Evolutionary conservation across 2,329 filamentous ascomycete genomes (phyloP).

Genomic region (Teratosphaeriaceae sp.): DNA sequence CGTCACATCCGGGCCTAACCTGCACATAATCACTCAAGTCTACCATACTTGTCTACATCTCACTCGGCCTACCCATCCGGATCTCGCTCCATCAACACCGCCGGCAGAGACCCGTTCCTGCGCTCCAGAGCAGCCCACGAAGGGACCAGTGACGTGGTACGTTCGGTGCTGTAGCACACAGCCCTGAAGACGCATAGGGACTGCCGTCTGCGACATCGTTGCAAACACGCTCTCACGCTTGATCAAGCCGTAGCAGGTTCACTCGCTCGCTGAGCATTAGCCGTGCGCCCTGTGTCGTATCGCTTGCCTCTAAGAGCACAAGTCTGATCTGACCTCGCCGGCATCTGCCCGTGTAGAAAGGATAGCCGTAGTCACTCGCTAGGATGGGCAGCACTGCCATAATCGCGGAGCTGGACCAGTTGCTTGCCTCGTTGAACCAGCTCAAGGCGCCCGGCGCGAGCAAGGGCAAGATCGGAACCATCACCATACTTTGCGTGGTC

Average conservation of each 20-base stretch:
- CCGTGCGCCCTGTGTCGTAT: constrained; percentile 1
- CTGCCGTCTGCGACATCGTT: background rate
- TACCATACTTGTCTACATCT: too few species aligned
- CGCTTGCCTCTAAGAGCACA: background rate
- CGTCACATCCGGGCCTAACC: too few species aligned
- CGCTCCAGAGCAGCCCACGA: background rate
- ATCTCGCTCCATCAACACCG: background rate
- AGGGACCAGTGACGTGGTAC: background rate
- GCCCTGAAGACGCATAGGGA: too few species aligned
- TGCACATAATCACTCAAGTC: too few species aligned
- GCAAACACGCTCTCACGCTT: background rate
- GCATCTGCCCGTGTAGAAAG: constrained; percentile 10
- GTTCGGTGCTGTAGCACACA: constrained; percentile 1
- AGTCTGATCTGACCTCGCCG: background rate
- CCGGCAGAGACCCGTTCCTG: background rate
- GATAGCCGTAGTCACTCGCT: constrained; percentile 10
- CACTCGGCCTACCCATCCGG: background rate
- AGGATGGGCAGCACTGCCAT: constrained; percentile 45
- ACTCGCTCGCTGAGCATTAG: constrained; percentile 1
- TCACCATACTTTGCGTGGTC: constrained; percentile 80
- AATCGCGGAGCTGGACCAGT: constrained; percentile 84
- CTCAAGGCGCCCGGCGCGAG: constrained; percentile 93
- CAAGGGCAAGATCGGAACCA: constrained; percentile 79
- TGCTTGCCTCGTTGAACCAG: constrained; percentile 83
- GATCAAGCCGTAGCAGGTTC: background rate